Conservation (phyloP, 108 stramenopile genomes). For the Conticribra guillardii region DNA sequence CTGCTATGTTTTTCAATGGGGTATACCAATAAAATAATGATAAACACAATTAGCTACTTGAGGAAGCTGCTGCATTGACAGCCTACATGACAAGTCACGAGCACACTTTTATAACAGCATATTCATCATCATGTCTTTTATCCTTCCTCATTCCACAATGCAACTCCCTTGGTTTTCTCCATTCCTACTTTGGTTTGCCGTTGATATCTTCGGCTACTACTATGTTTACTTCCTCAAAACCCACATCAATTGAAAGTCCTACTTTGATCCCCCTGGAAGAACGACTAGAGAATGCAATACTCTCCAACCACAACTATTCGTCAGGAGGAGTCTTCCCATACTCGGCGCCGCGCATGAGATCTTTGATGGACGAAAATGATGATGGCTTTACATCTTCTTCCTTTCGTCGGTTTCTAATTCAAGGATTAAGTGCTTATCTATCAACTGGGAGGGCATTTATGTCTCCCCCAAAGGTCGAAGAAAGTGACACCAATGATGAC, state of each 20-base stretch:
- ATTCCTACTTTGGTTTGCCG: conserved; percentile 8
- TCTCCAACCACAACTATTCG: conserved; percentile 14
- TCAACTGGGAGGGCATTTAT: conserved; percentile 18
- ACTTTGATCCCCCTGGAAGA: conserved; percentile 15
- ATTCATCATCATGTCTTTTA: conserved; percentile 24
- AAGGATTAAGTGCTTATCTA: conserved; percentile 23
- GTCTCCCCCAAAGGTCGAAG: neutral
- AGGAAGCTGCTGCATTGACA: conserved; percentile 30
- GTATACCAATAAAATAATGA: neutral
- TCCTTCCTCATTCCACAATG: conserved; percentile 32
- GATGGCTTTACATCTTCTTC: conserved; percentile 13
- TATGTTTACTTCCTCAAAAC: neutral
- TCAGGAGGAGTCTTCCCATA: conserved; percentile 15
- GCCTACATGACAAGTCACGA: conserved; percentile 31
- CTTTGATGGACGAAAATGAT: conserved; percentile 10
- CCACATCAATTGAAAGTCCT: neutral
- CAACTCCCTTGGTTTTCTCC: conserved; percentile 28
- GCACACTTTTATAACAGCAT: conserved; percentile 16
- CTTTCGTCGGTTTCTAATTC: conserved; percentile 26
- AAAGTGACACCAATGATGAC: neutral
- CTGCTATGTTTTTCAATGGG: neutral
- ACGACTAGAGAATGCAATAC: conserved; percentile 12
- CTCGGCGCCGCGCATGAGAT: conserved; percentile 22
- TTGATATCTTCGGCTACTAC: neutral
- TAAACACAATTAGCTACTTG: conserved; percentile 19